Conservation (phyloP, 176 grass and related monocot genomes). For the Otatea glauca region DNA sequence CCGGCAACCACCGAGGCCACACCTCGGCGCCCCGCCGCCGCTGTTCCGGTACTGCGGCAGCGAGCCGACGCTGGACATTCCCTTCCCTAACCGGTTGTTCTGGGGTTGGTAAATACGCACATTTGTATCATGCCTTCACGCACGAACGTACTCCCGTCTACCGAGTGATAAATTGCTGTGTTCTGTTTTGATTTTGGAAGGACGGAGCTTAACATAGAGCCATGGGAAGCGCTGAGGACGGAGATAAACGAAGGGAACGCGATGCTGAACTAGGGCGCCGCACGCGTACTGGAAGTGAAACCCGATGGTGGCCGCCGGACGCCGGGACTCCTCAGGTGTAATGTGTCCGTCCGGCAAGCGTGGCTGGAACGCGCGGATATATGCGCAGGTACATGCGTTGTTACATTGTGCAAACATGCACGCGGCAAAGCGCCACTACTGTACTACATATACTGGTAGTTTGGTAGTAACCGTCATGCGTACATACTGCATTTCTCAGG, state of each 20-base stretch:
- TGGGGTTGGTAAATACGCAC: conserved; percentile 90
- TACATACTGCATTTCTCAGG: conserved; percentile 43
- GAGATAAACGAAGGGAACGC: conserved; percentile 15
- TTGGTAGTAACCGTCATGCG: neutral
- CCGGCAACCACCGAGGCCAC: neutral
- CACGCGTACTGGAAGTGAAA: conserved; percentile 98
- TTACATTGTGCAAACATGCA: conserved; percentile 27
- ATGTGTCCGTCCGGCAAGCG: conserved; percentile 64
- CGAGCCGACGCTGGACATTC: conserved; percentile 72
- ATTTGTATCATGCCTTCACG: conserved; percentile 9
- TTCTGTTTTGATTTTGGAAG: conserved; percentile 39
- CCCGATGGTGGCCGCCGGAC: conserved; percentile 50
- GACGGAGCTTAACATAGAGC: conserved; percentile 92
- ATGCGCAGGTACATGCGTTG: conserved; percentile 42
- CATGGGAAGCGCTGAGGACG: conserved; percentile 61
- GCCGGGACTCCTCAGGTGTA: conserved; percentile 75
- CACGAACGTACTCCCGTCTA: neutral
- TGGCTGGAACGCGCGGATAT: conserved; percentile 84
- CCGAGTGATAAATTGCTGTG: neutral
- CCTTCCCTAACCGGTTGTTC: conserved; percentile 93
- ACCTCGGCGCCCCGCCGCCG: conserved; percentile 51
- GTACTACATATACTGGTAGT: neutral
- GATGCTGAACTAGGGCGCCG: conserved; percentile 41
- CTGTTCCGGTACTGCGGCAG: conserved; percentile 77
- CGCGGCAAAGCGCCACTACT: too few species aligned